phyloP scores from a whole-genome alignment of 305 asterid genomes.

The Fraxinus angustifolia region DNA sequence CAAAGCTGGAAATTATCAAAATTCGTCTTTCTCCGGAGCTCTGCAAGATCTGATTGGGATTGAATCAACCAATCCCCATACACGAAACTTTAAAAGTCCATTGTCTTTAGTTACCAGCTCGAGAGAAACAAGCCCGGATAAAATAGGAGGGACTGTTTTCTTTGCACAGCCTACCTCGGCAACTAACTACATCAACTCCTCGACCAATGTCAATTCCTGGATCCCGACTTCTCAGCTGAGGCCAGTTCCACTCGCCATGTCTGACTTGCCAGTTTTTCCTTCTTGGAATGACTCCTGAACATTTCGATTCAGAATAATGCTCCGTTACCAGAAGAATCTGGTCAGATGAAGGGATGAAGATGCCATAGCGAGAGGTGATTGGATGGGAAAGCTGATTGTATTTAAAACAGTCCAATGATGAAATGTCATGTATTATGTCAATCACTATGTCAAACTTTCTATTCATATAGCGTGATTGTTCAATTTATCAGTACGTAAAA shows the following conservation, averaged over 20 bases:
- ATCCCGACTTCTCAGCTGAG: slow-evolving; percentile 33
- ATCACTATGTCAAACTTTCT: too few relatives aligned
- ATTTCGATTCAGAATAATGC: too few relatives aligned
- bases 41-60: slow-evolving; percentile 42
- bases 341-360: too few relatives aligned
- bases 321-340: too few relatives aligned
- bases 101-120: slow-evolving; percentile 60
- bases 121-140: slow-evolving; percentile 51
- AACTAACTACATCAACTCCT: slow-evolving; percentile 8
- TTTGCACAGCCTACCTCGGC: not conserved
- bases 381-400: too few relatives aligned
- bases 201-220: slow-evolving; percentile 33
- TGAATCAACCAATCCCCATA: slow-evolving; percentile 5
- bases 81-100: slow-evolving; percentile 45
- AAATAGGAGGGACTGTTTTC: slow-evolving; percentile 17
- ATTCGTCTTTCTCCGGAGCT: not conserved
- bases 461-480: too few relatives aligned
- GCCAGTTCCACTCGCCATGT: slow-evolving; percentile 45
- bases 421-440: too few relatives aligned
- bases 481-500: not conserved
- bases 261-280: slow-evolving; percentile 70
- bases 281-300: slow-evolving; percentile 51
- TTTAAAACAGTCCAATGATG: too few relatives aligned
- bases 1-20: slow-evolving; percentile 39
- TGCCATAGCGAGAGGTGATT: too few relatives aligned